Evolutionary conservation across 2,329 filamentous ascomycete species (phyloP).

Genomic region (Beauveria asiatica): DNA sequence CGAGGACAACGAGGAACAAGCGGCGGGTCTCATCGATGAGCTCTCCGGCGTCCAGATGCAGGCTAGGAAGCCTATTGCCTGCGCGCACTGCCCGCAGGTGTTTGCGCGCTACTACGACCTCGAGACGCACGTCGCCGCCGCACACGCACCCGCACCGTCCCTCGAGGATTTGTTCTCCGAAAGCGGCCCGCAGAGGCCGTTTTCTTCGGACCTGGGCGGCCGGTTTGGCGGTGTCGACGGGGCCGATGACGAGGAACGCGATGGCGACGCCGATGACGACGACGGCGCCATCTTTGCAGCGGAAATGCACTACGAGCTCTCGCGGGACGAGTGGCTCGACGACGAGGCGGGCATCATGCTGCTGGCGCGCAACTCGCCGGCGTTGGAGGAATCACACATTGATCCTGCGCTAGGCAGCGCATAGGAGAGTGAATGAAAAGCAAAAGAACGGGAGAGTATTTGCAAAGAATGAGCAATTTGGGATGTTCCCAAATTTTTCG

Average conservation of each 20-base stretch:
- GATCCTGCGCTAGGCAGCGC: slow-evolving; percentile 23
- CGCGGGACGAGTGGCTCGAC: slow-evolving; percentile 34
- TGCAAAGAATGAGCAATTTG: no score
- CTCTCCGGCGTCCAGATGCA: slow-evolving; percentile 33
- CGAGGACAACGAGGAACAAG: slow-evolving; percentile 7
- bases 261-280: slow-evolving; percentile 17
- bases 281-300: slow-evolving; percentile 23
- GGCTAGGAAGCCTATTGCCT: slow-evolving; percentile 35
- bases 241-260: neutral
- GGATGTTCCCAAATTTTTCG: neutral
- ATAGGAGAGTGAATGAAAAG: neutral
- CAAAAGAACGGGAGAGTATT: no score
- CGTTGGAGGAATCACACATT: slow-evolving; percentile 21
- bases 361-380: slow-evolving; percentile 23
- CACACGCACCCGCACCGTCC: slow-evolving; percentile 18
- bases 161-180: slow-evolving; percentile 14
- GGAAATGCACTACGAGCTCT: slow-evolving; percentile 22
- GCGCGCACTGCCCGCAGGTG: slow-evolving; percentile 35
- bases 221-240: slow-evolving; percentile 17
- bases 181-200: slow-evolving; percentile 12
- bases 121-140: slow-evolving; percentile 33
- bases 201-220: slow-evolving; percentile 9
- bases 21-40: slow-evolving; percentile 30
- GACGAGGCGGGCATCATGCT: slow-evolving; percentile 37
- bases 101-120: slow-evolving; percentile 45